phyloP scores from a whole-genome alignment of 768 basidiomycete species.

The Cystofilobasidium capitatum region DNA sequence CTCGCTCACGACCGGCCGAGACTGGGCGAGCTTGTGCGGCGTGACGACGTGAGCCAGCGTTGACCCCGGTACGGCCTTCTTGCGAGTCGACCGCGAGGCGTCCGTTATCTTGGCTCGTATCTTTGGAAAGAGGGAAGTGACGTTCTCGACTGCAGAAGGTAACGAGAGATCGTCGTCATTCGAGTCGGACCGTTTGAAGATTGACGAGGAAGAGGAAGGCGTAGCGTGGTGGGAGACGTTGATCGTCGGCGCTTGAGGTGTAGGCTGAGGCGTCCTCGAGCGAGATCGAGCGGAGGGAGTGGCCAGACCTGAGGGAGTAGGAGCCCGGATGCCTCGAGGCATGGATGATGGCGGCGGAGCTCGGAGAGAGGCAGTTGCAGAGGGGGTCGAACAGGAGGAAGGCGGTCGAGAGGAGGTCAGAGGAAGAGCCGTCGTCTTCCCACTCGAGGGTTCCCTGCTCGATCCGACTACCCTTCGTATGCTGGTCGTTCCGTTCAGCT shows the following conservation, averaged over 20 bases:
- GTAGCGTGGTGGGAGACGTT: neutral
- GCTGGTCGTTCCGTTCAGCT: neutral
- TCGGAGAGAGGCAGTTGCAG: neutral
- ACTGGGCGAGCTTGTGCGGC: constrained; percentile 1
- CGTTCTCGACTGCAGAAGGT: neutral
- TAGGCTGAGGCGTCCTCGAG: neutral
- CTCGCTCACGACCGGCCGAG: neutral
- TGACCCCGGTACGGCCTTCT: neutral
- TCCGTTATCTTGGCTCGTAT: constrained; percentile 2
- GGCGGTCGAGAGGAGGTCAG: neutral
- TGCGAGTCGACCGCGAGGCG: neutral
- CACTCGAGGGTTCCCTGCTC: neutral
- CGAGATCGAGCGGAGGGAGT: neutral
- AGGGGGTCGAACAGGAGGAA: neutral
- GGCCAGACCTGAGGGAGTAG: neutral
- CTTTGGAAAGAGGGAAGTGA: neutral
- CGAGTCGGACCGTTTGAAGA: too few relatives aligned
- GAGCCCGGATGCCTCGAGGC: neutral
- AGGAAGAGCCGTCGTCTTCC: neutral
- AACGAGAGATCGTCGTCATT: too few relatives aligned
- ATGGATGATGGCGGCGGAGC: neutral
- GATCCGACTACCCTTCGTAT: neutral
- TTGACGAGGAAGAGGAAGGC: neutral
- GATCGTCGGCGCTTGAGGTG: neutral
- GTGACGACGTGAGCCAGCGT: constrained; percentile 2